Evolutionary conservation across 2,329 filamentous ascomycete species (phyloP).

Genomic region (Calonectria honghensis): DNA sequence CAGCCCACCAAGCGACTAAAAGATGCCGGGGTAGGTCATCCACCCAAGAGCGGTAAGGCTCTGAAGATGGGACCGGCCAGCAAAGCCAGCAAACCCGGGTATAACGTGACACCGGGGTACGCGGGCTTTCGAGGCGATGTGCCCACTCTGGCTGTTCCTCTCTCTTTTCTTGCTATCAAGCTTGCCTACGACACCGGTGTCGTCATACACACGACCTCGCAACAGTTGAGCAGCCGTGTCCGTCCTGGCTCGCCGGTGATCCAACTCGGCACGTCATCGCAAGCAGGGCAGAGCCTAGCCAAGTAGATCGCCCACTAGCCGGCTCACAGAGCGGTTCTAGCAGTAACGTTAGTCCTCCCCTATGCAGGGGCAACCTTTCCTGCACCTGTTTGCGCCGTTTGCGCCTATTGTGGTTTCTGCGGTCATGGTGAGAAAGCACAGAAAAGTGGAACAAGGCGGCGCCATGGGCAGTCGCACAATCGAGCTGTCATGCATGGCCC

Average conservation of each 20-base stretch:
- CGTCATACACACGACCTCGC: constrained; percentile 38
- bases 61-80: constrained; percentile 30
- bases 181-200: constrained; percentile 27
- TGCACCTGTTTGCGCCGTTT: constrained; percentile 36
- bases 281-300: constrained; percentile 27
- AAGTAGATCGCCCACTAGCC: constrained; percentile 26
- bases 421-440: constrained; percentile 25
- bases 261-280: constrained; percentile 32
- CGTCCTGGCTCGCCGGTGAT: constrained; percentile 33
- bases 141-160: constrained; percentile 4
- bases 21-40: constrained; percentile 38
- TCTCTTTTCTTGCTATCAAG: constrained; percentile 11
- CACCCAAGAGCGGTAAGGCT: constrained; percentile 40
- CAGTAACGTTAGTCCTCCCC: constrained; percentile 5
- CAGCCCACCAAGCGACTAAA: constrained; percentile 35
- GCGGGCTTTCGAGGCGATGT: constrained; percentile 26
- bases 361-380: constrained; percentile 39
- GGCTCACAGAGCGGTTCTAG: constrained; percentile 17
- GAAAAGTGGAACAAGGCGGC: constrained; percentile 34
- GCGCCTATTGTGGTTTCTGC: constrained; percentile 23
- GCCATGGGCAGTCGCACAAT: constrained; percentile 50
- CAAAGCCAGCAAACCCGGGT: constrained; percentile 37
- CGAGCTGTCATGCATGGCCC: constrained; percentile 53
- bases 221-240: constrained; percentile 22
- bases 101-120: constrained; percentile 41